These are phyloP conservation scores for Mycena rebaudengoi DNA, from an alignment of 768 basidiomycete species.

Conservation along the genomic window DNA sequence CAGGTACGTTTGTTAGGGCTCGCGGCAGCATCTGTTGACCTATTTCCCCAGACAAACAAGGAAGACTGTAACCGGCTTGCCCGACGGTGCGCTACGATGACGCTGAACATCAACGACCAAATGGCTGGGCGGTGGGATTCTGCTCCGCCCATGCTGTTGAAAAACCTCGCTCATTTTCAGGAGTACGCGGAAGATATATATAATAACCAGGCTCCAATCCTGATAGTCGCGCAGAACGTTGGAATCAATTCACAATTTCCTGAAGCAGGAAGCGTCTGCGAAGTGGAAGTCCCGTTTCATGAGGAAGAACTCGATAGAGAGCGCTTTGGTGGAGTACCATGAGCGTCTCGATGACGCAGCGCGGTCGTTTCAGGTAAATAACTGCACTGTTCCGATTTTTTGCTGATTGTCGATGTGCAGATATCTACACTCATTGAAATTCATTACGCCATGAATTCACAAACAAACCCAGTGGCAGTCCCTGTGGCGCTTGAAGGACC, in stretches of 20 bases:
- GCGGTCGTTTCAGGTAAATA: slow-evolving; percentile 54
- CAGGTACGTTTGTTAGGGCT: slow-evolving; percentile 26
- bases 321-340: slow-evolving; percentile 43
- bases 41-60: slow-evolving; percentile 47
- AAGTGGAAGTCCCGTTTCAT: slow-evolving; percentile 53
- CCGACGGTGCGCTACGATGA: slow-evolving; percentile 49
- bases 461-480: slow-evolving; percentile 27
- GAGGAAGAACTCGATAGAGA: slow-evolving; percentile 50
- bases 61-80: slow-evolving; percentile 49
- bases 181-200: slow-evolving; percentile 33
- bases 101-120: slow-evolving; percentile 53
- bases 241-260: slow-evolving; percentile 46
- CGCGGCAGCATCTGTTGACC: background rate
- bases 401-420: no score
- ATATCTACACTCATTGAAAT: slow-evolving; percentile 57
- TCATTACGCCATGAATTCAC: slow-evolving; percentile 41
- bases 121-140: slow-evolving; percentile 55
- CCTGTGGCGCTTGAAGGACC: slow-evolving; percentile 24
- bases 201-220: background rate
- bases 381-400: background rate
- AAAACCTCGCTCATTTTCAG: slow-evolving; percentile 51
- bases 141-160: slow-evolving; percentile 48
- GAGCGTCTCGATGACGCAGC: slow-evolving; percentile 52
- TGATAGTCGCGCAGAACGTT: slow-evolving; percentile 45
- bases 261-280: slow-evolving; percentile 46